phyloP scores from a whole-genome alignment of 345 rosid genomes.

The Garcia nutans region DNA sequence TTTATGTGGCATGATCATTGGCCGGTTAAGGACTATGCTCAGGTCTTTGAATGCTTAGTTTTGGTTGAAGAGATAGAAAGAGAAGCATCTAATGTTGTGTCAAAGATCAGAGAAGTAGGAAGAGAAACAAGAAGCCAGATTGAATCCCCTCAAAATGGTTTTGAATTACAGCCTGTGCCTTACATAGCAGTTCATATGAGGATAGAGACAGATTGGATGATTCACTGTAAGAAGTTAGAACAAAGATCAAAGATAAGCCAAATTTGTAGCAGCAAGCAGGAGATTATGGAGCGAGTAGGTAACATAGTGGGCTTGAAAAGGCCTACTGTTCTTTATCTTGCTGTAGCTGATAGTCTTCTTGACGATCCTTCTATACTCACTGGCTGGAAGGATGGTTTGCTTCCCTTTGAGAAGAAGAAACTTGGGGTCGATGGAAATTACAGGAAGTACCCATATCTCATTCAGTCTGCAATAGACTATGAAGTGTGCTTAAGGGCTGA shows the following conservation, averaged over 20 bases:
- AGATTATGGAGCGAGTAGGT: constrained; percentile 73
- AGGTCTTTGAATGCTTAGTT: constrained; percentile 76
- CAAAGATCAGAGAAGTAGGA: constrained; percentile 64
- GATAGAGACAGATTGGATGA: constrained; percentile 97
- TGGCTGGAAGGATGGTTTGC: constrained; percentile 76
- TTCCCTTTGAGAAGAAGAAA: constrained; percentile 83
- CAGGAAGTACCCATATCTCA: constrained; percentile 73
- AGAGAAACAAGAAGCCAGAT: constrained; percentile 28
- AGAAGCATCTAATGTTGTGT: constrained; percentile 78
- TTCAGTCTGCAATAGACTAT: constrained; percentile 92
- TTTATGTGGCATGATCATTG: constrained; percentile 99
- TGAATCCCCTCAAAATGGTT: constrained; percentile 12
- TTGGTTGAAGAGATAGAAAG: constrained; percentile 65
- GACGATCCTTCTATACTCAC: constrained; percentile 65
- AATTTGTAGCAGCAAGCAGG: constrained; percentile 87
- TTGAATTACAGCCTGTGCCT: constrained; percentile 25
- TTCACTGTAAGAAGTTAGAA: constrained; percentile 91
- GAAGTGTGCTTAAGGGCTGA: constrained; percentile 90
- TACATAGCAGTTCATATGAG: constrained; percentile 95
- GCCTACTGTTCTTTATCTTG: constrained; percentile 73
- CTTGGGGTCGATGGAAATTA: constrained; percentile 71
- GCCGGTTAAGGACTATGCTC: constrained; percentile 89
- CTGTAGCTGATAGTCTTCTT: constrained; percentile 81
- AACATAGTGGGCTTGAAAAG: constrained; percentile 46
- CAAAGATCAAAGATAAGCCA: constrained; percentile 53